Evolutionary conservation across 441 rosid genomes (phyloP), one percentile per base, ranked within the genome.

Genomic region (Syzygium syzygioides): DNA sequence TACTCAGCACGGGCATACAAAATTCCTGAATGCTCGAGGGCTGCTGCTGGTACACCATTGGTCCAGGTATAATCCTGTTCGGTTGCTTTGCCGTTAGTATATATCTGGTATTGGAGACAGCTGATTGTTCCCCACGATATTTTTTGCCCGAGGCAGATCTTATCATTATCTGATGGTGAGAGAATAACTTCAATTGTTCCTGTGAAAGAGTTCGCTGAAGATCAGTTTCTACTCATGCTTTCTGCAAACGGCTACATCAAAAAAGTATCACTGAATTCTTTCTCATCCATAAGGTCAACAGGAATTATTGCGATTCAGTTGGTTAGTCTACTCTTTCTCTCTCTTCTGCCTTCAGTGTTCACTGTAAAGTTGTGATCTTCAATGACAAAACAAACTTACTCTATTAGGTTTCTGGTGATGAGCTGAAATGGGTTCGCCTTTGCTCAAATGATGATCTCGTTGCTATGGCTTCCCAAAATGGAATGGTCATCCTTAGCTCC

Each of bases 1-100:
- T 97, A 97, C 93, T 95, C 99, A 76, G 94, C 98, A 52, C 98
- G 98, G 90, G 99, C 99, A n/a, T 98, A 94, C 91, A 98, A 97
- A 94, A 97, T 97, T 89, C 97, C 99, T 85, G 98, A 98, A 93
- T 94, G 98, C 92, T 92, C 95, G 53, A 95, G 98, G 86, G 93
- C 91, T 92, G 99, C 99, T 86, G 99, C 99, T 87, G 99, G 99
- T 23, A 95, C 97, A 32, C 99, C 99, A 60, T 89, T 98, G 91
- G 94, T 98, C 60, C 99, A 98, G 98, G 99, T 98, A 93, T 60
- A 90, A 30, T 87, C 54, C 85, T n/a, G 85, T 87, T 57, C 54
- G 88, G 32, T 90, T 62, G 89, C 60, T 85, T 88, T 64, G 71
- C 87, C 85, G 28, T 32, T 66, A 76, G 14, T 34, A 59, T 87